Percentiles rank a stretch among this genome's conserved stretches.
phyloP scores from a whole-genome alignment of 257 asterid genomes.

The Fraxinus americana region DNA sequence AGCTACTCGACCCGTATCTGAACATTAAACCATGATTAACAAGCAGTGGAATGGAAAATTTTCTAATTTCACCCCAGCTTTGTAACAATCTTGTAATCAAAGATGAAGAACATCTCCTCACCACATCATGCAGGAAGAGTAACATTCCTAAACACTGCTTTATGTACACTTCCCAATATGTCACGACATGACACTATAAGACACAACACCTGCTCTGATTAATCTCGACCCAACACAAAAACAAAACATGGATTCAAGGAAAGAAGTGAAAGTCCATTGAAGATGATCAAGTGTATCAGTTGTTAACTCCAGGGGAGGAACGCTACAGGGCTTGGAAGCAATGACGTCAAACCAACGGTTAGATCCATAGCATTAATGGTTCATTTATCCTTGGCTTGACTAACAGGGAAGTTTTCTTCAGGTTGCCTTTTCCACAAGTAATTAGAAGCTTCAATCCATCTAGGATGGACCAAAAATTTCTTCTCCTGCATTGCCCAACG shows the following conservation, averaged over 20 bases:
- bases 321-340: neutral
- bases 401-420: slow-evolving; percentile 62
- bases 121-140: neutral
- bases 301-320: neutral
- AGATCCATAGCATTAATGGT: slow-evolving; percentile 1
- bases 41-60: too few species aligned
- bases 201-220: neutral
- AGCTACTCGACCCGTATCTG: too few species aligned
- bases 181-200: neutral
- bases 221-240: neutral
- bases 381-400: slow-evolving; percentile 33
- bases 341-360: neutral
- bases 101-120: neutral
- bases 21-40: too few species aligned
- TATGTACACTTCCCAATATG: neutral
- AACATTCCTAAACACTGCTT: neutral
- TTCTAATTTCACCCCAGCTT: too few species aligned
- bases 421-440: slow-evolving; percentile 71
- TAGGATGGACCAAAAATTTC: slow-evolving; percentile 65
- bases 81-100: neutral
- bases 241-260: neutral
- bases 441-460: slow-evolving; percentile 76
- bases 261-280: neutral
- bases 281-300: neutral
- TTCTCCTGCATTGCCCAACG: slow-evolving; percentile 58